Percentiles rank a stretch among this genome's conserved stretches.
Conservation (phyloP, 2,329 filamentous ascomycete genomes). For the Epichloe sibirici region DNA sequence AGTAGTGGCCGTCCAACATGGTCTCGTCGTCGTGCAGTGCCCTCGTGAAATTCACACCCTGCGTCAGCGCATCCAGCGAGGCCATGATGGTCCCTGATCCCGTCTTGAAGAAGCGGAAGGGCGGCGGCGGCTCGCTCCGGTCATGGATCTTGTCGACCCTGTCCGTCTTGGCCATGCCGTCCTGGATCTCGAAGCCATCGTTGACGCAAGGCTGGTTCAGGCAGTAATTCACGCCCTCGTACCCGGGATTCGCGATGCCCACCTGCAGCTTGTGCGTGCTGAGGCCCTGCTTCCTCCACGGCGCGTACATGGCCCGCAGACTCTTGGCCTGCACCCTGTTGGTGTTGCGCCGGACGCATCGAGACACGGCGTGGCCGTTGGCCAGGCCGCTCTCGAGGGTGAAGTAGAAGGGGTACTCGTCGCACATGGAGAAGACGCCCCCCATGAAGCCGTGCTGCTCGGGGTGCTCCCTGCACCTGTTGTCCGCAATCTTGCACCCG, state of each 20-base stretch:
- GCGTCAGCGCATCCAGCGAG: background rate
- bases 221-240: conserved; percentile 1
- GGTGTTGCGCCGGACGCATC: background rate
- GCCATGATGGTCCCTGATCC: background rate
- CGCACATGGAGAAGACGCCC: background rate
- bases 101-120: conserved; percentile 1
- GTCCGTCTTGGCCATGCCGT: conserved; percentile 2
- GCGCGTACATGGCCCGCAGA: background rate
- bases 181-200: conserved; percentile 3
- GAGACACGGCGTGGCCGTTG: background rate
- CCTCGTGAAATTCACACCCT: background rate
- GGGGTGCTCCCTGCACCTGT: background rate
- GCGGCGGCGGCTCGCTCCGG: background rate
- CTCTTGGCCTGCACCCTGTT: background rate
- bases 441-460: background rate
- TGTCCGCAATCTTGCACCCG: background rate
- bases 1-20: background rate
- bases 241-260: background rate
- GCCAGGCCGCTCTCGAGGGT: background rate
- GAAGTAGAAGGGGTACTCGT: conserved; percentile 1
- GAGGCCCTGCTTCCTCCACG: background rate
- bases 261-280: background rate
- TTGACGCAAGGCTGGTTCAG: conserved; percentile 4
- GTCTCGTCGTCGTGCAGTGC: background rate
- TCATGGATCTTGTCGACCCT: background rate